phyloP scores from a whole-genome alignment of 2,329 filamentous ascomycete species.

The Phialocephala subalpina region DNA sequence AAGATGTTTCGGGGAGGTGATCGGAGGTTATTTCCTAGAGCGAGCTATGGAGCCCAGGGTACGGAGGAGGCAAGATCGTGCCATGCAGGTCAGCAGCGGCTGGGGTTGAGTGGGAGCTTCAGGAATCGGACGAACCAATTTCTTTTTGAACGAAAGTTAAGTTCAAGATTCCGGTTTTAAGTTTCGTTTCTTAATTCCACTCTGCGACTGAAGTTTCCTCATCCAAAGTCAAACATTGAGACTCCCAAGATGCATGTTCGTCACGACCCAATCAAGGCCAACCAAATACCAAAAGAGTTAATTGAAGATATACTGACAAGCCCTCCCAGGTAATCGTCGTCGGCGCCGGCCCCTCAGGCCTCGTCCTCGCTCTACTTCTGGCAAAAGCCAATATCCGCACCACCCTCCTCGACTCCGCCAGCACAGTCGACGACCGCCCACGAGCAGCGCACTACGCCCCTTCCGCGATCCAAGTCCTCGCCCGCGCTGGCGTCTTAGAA shows the following conservation, averaged over 20 bases:
- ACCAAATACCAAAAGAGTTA: neutral
- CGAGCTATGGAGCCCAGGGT: neutral
- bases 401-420: slow-evolving; percentile 62
- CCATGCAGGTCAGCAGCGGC: neutral
- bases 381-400: slow-evolving; percentile 56
- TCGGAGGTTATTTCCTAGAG: neutral
- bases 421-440: slow-evolving; percentile 64
- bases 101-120: too few relatives aligned
- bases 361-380: slow-evolving; percentile 60
- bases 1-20: neutral
- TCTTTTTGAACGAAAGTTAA: too few relatives aligned
- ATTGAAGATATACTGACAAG: neutral
- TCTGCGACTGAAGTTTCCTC: neutral
- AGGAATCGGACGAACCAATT: too few relatives aligned
- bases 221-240: too few relatives aligned
- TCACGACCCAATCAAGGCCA: neutral
- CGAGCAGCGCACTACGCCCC: slow-evolving; percentile 69
- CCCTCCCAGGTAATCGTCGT: slow-evolving; percentile 51
- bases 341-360: slow-evolving; percentile 58
- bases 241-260: slow-evolving; percentile 14
- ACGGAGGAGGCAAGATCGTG: neutral
- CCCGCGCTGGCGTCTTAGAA: slow-evolving; percentile 66
- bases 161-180: slow-evolving; percentile 1
- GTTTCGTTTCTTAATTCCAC: neutral
- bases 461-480: slow-evolving; percentile 64